phyloP scores from a whole-genome alignment of 768 basidiomycete genomes.

The Leccinum imitatum region DNA sequence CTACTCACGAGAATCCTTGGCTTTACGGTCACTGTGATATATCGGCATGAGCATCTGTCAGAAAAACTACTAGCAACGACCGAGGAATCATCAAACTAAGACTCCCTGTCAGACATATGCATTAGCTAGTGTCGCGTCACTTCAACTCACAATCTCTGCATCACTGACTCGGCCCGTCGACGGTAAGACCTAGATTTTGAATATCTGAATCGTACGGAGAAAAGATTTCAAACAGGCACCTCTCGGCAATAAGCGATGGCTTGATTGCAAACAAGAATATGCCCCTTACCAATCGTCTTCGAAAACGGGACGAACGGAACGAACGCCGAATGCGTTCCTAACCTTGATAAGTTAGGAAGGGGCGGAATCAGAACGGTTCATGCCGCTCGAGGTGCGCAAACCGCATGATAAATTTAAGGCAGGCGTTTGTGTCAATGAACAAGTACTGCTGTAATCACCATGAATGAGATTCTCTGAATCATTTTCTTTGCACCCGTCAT shows the following conservation, averaged over 20 bases:
- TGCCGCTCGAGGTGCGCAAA: no score
- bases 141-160: background rate
- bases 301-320: background rate
- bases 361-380: background rate
- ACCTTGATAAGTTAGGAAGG: background rate
- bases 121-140: background rate
- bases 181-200: no score
- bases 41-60: background rate
- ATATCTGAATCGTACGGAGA: no score
- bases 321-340: background rate
- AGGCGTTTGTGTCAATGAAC: no score
- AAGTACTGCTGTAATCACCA: no score
- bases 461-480: background rate
- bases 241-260: background rate
- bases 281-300: background rate
- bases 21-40: background rate
- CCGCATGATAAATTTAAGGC: no score
- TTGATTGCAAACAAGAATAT: background rate
- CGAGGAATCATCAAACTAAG: background rate
- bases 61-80: background rate
- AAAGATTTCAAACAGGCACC: no score
- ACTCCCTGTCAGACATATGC: background rate
- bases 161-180: background rate
- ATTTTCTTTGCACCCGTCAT: background rate
- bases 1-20: slow-evolving; percentile 20